Base-by-base conservation (phyloP, 441 rosid species). In the Aleurites moluccanus region DNA sequence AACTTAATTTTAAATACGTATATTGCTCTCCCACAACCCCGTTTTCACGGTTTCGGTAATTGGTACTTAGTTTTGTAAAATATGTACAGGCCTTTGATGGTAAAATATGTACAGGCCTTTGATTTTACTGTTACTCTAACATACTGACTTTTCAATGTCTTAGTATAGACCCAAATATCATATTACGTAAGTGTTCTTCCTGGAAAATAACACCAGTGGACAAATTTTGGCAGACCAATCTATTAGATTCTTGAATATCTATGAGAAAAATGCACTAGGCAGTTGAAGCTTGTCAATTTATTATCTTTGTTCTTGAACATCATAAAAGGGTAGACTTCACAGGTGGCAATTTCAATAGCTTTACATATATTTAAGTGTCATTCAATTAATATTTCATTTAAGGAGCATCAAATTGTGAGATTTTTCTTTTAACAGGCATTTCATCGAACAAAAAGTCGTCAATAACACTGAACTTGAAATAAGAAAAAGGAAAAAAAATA, bases 371-470 rank as follows among this genome's bases (percentile, higher is more conserved):
- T 3, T 14, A 28, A 27, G 38, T 27, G 38, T 28, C 9, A 60
- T 23, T 23, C 9, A 1, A 21, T 56, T 8, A 4, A 44, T 44
- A 44, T 44, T 44, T 44, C 13, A 10, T 44, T 44, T 44, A 10
- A 44, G 14, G 14, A 44, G 47, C 14, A 44, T 44, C 47, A 10
- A 10, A 10, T 10, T 44, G 14, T 10, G 14, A 67, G 49, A 60
- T 72, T 44, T 40, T 11, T 14, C 71, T 49, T 73, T 20, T 40
- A n/a, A 20, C n/a, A 44, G 57, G 47, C 73, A 77, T 72, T 77
- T 76, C 68, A 79, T 76, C 74, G 63, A 80, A 74, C 73, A 57
- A 65, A 30, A 44, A 49, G 20, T 50, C 7, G 2, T n/a, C 30
- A 69, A 60, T 8, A 72, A 42, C 25, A 1, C 28, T 1, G 23